These are phyloP conservation scores for Coprinopsis cinerea DNA, from an alignment of 768 basidiomycete species.

Conservation along the genomic window DNA sequence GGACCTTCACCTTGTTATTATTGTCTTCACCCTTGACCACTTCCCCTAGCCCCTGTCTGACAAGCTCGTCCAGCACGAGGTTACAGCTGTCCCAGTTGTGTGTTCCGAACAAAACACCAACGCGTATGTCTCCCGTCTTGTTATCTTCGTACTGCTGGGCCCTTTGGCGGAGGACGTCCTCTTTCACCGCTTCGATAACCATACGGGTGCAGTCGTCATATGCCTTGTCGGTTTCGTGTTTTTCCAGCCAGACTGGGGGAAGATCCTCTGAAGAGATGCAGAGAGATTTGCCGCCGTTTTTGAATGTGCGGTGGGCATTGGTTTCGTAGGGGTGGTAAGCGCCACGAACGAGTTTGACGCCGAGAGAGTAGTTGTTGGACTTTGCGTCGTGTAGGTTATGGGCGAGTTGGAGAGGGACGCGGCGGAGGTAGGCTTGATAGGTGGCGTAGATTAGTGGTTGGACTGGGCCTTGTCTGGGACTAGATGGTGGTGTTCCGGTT, in stretches of 20 bases:
- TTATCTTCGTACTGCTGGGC: neutral
- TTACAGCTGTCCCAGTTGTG: slow-evolving; percentile 74
- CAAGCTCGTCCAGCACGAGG: slow-evolving; percentile 56
- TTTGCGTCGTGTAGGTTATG: slow-evolving; percentile 63
- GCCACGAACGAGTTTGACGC: slow-evolving; percentile 89
- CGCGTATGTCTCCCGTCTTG: slow-evolving; percentile 11
- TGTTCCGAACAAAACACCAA: slow-evolving; percentile 81
- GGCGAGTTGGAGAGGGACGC: slow-evolving; percentile 64
- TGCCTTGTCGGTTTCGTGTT: slow-evolving; percentile 66
- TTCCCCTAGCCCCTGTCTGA: slow-evolving; percentile 47
- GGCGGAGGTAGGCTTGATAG: slow-evolving; percentile 82
- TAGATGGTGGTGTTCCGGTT: too few relatives aligned
- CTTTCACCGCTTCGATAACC: slow-evolving; percentile 50
- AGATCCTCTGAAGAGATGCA: slow-evolving; percentile 53
- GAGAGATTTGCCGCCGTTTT: slow-evolving; percentile 16
- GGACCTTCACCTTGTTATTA: slow-evolving; percentile 30
- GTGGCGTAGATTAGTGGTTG: slow-evolving; percentile 80
- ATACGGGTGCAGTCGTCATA: slow-evolving; percentile 59
- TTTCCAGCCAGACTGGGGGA: slow-evolving; percentile 66
- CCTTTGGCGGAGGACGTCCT: slow-evolving; percentile 33
- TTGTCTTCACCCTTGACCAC: slow-evolving; percentile 9
- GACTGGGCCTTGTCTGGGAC: slow-evolving; percentile 20
- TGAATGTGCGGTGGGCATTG: slow-evolving; percentile 35
- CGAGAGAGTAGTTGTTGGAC: slow-evolving; percentile 63
- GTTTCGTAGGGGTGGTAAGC: slow-evolving; percentile 84